phyloP scores from a whole-genome alignment of 2,329 filamentous ascomycete genomes.

The Penicillium glabrum region DNA sequence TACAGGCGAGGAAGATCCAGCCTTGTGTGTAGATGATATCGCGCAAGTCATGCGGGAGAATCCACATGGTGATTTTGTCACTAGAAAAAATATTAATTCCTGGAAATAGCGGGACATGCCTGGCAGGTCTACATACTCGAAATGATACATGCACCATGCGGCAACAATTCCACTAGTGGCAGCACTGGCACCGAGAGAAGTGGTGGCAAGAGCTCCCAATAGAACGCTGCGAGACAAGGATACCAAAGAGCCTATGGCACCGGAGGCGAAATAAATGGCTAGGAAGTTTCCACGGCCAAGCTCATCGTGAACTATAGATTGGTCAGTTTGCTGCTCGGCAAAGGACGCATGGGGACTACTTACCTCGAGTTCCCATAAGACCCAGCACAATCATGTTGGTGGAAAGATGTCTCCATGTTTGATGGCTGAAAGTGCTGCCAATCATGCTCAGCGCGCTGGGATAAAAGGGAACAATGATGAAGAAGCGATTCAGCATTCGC shows the following conservation, averaged over 20 bases:
- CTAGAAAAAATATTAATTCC: conserved; percentile 23
- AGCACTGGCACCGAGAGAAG: conserved; percentile 53
- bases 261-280: conserved; percentile 52
- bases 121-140: conserved; percentile 35
- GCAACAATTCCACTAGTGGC: conserved; percentile 51
- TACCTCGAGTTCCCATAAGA: conserved; percentile 54
- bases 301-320: conserved; percentile 33
- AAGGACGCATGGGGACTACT: conserved; percentile 6
- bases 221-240: conserved; percentile 49
- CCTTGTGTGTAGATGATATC: conserved; percentile 45
- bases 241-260: conserved; percentile 47
- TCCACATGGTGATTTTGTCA: conserved; percentile 42
- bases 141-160: conserved; percentile 50
- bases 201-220: conserved; percentile 43
- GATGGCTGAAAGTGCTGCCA: conserved; percentile 59
- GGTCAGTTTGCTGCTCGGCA: background rate
- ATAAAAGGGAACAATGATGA: conserved; percentile 53
- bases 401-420: conserved; percentile 52
- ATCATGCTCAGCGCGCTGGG: conserved; percentile 55
- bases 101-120: background rate
- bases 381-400: conserved; percentile 56
- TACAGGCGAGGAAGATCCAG: conserved; percentile 35
- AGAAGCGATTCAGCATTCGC: conserved; percentile 57
- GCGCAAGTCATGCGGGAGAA: conserved; percentile 40
- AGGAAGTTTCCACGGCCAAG: conserved; percentile 58